A percentile compares a stretch with the other conserved stretches of the same genome.
Evolutionary conservation across 2,329 filamentous ascomycete genomes (phyloP).

Genomic region (Cordyceps militaris): DNA sequence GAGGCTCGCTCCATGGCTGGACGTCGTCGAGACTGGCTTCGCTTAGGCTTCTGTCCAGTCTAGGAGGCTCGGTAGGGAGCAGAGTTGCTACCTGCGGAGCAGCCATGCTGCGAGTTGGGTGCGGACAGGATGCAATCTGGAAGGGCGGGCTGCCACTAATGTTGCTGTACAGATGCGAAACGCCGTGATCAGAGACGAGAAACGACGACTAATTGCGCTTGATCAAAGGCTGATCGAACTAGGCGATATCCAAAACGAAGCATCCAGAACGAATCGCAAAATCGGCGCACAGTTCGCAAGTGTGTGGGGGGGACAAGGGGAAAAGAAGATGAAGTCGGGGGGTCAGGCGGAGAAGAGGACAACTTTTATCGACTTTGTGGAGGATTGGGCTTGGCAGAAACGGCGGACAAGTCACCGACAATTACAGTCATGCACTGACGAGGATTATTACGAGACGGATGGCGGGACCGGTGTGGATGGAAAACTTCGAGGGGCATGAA

Average conservation of each 20-base stretch:
- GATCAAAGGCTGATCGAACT: neutral
- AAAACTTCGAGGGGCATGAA: neutral
- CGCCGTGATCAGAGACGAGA: neutral
- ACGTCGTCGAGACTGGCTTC: conserved; percentile 18
- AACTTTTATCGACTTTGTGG: neutral
- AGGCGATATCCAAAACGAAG: neutral
- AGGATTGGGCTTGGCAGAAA: neutral
- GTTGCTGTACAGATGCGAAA: neutral
- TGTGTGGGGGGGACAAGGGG: neutral
- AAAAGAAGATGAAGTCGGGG: neutral
- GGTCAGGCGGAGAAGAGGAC: neutral
- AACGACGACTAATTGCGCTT: neutral
- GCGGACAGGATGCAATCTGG: neutral
- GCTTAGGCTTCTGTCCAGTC: conserved; percentile 20
- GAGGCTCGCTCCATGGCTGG: conserved; percentile 18
- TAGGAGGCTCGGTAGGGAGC: conserved; percentile 17
- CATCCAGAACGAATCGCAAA: neutral
- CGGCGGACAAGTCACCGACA: neutral
- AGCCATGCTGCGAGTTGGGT: conserved; percentile 3
- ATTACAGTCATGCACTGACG: neutral
- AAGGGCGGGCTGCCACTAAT: neutral
- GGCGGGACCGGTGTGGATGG: conserved; percentile 10
- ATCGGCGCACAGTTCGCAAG: neutral
- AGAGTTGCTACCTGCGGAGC: conserved; percentile 9
- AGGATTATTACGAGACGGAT: conserved; percentile 3